Conservation (phyloP, 2,329 filamentous ascomycete species). For the Stemphylium lycopersici region DNA sequence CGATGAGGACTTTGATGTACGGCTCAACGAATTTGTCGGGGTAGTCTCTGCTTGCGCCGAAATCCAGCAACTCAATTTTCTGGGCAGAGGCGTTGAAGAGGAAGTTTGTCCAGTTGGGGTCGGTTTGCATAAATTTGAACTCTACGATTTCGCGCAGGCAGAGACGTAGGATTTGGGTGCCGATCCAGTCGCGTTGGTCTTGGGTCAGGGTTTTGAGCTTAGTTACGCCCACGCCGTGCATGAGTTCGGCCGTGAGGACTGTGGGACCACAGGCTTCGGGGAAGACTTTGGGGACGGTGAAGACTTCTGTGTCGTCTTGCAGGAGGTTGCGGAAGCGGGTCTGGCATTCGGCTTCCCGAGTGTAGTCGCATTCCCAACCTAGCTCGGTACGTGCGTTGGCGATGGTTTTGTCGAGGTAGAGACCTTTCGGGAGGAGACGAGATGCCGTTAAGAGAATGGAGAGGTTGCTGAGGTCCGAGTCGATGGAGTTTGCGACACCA, state of each 20-base stretch:
- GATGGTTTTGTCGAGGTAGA: slow-evolving; percentile 97
- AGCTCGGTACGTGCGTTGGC: slow-evolving; percentile 91
- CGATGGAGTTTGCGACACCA: slow-evolving; percentile 92
- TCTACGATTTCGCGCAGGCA: slow-evolving; percentile 92
- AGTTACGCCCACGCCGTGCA: slow-evolving; percentile 85
- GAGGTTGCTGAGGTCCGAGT: slow-evolving; percentile 94
- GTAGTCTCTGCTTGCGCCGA: slow-evolving; percentile 89
- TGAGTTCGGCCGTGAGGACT: slow-evolving; percentile 91
- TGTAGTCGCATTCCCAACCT: slow-evolving; percentile 96
- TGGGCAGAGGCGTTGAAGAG: slow-evolving; percentile 76
- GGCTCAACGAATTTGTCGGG: slow-evolving; percentile 77
- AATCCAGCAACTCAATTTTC: slow-evolving; percentile 90
- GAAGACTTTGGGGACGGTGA: slow-evolving; percentile 80
- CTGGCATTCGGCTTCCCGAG: slow-evolving; percentile 83
- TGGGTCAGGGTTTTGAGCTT: slow-evolving; percentile 78
- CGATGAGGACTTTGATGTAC: slow-evolving; percentile 81
- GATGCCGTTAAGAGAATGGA: slow-evolving; percentile 89
- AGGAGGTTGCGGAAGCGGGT: slow-evolving; percentile 78
- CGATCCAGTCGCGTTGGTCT: slow-evolving; percentile 91
- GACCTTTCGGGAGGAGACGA: slow-evolving; percentile 83
- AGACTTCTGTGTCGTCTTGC: slow-evolving; percentile 73
- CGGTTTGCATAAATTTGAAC: slow-evolving; percentile 98
- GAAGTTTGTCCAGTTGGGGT: slow-evolving; percentile 99
- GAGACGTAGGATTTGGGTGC: slow-evolving; percentile 87
- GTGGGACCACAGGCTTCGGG: slow-evolving; percentile 80